A percentile compares a stretch with the other conserved stretches of the same genome.
Evolutionary conservation across 2,329 filamentous ascomycete genomes (phyloP).

Genomic region (Phyllosticta paracitricarpa): DNA sequence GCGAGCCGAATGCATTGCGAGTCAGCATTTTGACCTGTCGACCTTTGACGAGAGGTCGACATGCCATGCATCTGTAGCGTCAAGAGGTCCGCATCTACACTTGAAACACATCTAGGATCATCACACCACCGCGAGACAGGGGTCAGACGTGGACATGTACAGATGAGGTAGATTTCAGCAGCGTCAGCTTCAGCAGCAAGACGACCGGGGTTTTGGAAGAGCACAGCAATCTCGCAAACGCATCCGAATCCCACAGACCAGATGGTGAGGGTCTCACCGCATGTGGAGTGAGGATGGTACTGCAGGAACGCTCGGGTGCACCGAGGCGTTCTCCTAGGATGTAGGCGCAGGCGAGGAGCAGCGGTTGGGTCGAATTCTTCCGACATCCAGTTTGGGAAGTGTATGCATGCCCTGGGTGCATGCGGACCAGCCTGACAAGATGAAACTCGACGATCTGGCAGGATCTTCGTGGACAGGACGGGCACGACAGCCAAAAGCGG

Average conservation of each 20-base stretch:
- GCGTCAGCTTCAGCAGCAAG: neutral
- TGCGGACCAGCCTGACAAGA: neutral
- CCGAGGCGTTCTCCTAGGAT: constrained; percentile 7
- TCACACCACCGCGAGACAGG: neutral
- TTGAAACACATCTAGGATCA: neutral
- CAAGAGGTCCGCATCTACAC: neutral
- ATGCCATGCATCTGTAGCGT: neutral
- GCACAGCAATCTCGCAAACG: neutral
- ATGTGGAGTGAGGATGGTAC: neutral
- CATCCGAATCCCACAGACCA: neutral
- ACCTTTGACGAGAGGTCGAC: neutral
- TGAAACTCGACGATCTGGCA: neutral
- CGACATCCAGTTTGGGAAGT: neutral
- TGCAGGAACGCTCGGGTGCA: constrained; percentile 11
- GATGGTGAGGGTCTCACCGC: neutral
- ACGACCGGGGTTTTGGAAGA: neutral
- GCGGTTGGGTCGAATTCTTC: constrained; percentile 10
- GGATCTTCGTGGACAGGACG: constrained; percentile 2
- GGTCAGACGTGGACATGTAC: neutral
- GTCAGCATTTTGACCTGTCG: neutral
- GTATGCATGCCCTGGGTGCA: neutral
- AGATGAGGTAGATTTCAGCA: neutral
- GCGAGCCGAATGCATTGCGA: neutral
- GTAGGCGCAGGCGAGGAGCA: constrained; percentile 3
- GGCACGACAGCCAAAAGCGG: neutral